Conservation (phyloP, 768 basidiomycete species). For the Paxillus rubicundulus region DNA sequence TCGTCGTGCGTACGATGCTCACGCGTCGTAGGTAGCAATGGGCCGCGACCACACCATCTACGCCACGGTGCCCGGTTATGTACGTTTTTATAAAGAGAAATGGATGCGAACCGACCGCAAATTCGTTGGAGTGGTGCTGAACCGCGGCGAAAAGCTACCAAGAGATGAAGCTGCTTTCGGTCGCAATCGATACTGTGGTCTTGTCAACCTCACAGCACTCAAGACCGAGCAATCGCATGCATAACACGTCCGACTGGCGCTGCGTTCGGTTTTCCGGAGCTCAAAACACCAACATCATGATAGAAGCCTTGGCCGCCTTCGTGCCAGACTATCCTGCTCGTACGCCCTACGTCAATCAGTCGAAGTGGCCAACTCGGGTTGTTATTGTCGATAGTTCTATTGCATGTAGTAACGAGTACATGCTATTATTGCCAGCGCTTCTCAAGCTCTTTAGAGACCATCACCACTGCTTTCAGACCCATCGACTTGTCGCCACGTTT, state of each 20-base stretch:
- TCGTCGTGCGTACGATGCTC: conserved; percentile 3
- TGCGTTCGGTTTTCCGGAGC: background rate
- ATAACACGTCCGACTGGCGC: background rate
- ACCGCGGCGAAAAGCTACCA: conserved; percentile 82
- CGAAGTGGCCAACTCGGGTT: background rate
- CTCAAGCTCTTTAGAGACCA: background rate
- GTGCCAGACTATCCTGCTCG: background rate
- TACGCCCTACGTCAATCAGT: background rate
- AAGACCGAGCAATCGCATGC: conserved; percentile 11
- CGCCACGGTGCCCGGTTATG: conserved; percentile 85
- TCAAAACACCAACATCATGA: background rate
- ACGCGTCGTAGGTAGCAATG: conserved; percentile 65
- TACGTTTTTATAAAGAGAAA: conserved; percentile 89
- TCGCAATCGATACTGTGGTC: conserved; percentile 81
- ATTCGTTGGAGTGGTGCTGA: conserved; percentile 81
- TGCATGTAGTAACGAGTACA: conserved; percentile 14
- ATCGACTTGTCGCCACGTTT: background rate
- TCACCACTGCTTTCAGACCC: background rate
- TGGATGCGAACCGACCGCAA: conserved; percentile 71
- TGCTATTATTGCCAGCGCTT: conserved; percentile 14
- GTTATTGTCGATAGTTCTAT: conserved; percentile 5
- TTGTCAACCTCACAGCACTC: conserved; percentile 59
- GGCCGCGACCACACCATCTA: conserved; percentile 95
- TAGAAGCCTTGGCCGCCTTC: background rate
- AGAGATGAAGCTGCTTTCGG: conserved; percentile 71